Conservation (phyloP, 75 land plant species). For the Sequoiadendron giganteum region DNA sequence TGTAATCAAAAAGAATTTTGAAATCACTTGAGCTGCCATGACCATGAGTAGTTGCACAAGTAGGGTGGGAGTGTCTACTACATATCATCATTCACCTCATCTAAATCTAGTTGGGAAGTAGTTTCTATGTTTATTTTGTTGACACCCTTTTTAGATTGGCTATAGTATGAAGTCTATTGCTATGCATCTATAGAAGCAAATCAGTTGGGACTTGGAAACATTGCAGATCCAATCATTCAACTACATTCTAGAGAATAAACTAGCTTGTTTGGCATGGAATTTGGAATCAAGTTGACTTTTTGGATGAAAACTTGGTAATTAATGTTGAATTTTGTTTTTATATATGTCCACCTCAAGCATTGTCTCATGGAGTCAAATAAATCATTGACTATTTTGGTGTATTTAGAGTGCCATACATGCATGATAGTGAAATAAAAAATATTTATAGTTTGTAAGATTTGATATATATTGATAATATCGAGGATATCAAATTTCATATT, state of each 20-base stretch:
- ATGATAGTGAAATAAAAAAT: no score
- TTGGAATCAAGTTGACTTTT: neutral
- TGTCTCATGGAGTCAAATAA: neutral
- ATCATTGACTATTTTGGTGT: no score
- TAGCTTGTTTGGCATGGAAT: neutral
- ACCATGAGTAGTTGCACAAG: neutral
- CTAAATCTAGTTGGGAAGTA: neutral
- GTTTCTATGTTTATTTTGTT: neutral
- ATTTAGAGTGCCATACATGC: no score
- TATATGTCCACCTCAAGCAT: neutral
- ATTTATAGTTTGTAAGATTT: no score
- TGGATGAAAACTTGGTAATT: neutral
- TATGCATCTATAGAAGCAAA: neutral
- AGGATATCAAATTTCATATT: no score
- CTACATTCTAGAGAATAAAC: neutral
- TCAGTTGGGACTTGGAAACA: neutral
- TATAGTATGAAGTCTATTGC: neutral
- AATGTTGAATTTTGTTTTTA: neutral
- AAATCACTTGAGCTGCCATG: neutral
- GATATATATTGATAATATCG: no score
- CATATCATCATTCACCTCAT: neutral
- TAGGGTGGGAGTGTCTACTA: neutral
- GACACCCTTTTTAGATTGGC: neutral
- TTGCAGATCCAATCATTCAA: neutral
- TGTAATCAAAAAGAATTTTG: neutral